Conservation (phyloP, 2,329 filamentous ascomycete species). For the Alternaria burnsii region DNA sequence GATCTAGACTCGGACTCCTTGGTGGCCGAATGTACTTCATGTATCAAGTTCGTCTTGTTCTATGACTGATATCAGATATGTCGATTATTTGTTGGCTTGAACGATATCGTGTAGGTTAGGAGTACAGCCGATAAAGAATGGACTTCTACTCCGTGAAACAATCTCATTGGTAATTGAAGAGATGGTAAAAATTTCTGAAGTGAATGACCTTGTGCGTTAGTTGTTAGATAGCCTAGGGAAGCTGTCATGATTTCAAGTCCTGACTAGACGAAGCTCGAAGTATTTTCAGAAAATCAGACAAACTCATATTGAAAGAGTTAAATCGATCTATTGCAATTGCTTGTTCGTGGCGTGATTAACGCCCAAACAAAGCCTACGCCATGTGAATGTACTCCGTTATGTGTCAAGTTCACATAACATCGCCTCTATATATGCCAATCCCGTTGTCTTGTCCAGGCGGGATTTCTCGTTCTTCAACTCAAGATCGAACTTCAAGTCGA, state of each 20-base stretch:
- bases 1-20: background rate
- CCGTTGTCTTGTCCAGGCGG: background rate
- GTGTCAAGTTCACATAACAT: background rate
- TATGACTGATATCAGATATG: too few relatives aligned
- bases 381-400: background rate
- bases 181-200: too few relatives aligned
- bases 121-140: too few relatives aligned
- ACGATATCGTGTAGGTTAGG: background rate
- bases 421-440: conserved; percentile 2
- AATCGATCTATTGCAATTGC: conserved; percentile 7
- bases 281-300: background rate
- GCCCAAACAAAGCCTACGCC: background rate
- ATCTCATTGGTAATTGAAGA: too few relatives aligned
- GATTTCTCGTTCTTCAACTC: background rate
- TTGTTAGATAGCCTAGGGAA: too few relatives aligned
- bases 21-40: background rate
- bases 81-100: background rate
- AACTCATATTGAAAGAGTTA: background rate
- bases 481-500: background rate
- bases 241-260: too few relatives aligned
- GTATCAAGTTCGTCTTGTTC: background rate
- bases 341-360: background rate
- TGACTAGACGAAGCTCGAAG: background rate
- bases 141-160: too few relatives aligned
- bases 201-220: too few relatives aligned